Percentiles rank a stretch among this genome's conserved stretches.
These are phyloP conservation scores for Iberis amara DNA, from an alignment of 441 rosid species.

Conservation along the genomic window DNA sequence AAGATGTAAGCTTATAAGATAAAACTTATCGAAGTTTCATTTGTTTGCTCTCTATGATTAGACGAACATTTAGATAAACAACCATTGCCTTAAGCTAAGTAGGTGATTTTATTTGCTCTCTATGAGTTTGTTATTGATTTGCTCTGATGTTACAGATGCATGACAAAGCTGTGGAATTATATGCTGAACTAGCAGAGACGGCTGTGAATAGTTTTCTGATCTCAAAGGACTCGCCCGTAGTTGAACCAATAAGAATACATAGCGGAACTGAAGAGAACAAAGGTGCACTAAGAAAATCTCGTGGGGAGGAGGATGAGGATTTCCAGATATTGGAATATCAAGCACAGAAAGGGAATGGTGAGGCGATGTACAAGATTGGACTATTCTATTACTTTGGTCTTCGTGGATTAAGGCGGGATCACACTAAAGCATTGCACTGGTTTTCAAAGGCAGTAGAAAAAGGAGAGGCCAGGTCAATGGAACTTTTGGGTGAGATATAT, in stretches of 20 bases:
- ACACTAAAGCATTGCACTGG: conserved; percentile 79
- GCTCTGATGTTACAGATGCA: conserved; percentile 52
- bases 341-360: conserved; percentile 91
- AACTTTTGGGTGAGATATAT: conserved; percentile 91
- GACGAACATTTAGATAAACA: neutral
- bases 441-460: conserved; percentile 81
- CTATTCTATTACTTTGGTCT: conserved; percentile 87
- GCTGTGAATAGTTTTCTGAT: conserved; percentile 92
- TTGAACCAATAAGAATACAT: conserved; percentile 88
- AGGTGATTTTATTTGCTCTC: conserved; percentile 1
- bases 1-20: conserved; percentile 52
- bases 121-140: conserved; percentile 23
- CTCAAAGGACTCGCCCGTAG: conserved; percentile 84
- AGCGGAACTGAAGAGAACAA: conserved; percentile 94
- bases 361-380: conserved; percentile 85
- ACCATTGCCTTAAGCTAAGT: conserved; percentile 1
- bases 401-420: conserved; percentile 94
- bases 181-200: conserved; percentile 85
- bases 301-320: conserved; percentile 95
- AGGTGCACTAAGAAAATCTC: conserved; percentile 77
- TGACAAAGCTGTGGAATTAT: conserved; percentile 69
- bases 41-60: neutral
- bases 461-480: conserved; percentile 93
- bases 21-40: neutral
- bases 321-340: conserved; percentile 95